Evolutionary conservation across 306 rosid species (phyloP).

Genomic region (Prosopis cineraria): DNA sequence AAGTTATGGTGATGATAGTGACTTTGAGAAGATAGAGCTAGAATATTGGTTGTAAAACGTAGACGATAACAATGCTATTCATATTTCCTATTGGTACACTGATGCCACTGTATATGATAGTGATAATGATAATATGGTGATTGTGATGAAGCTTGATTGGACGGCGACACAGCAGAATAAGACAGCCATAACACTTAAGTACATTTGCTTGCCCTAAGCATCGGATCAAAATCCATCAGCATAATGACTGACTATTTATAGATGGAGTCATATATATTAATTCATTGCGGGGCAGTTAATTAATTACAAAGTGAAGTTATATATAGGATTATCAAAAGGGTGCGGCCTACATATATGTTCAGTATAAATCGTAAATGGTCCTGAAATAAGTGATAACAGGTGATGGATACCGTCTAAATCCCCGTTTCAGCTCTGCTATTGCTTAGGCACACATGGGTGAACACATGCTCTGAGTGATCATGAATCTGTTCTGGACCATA

Average conservation of each 20-base stretch:
- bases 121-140: slow-evolving; percentile 37
- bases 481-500: slow-evolving; percentile 45
- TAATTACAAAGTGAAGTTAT: neutral
- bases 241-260: neutral
- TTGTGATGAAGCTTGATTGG: slow-evolving; percentile 36
- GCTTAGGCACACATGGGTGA: slow-evolving; percentile 41
- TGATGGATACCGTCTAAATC: slow-evolving; percentile 37
- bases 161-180: slow-evolving; percentile 25
- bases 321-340: neutral
- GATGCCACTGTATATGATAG: neutral
- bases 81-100: neutral
- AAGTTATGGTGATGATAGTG: neutral
- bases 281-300: neutral
- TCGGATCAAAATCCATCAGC: neutral
- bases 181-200: slow-evolving; percentile 29
- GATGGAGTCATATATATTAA: neutral
- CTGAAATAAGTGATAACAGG: slow-evolving; percentile 55
- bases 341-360: slow-evolving; percentile 3
- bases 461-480: slow-evolving; percentile 34
- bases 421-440: slow-evolving; percentile 34
- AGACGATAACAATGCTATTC: neutral
- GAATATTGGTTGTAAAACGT: neutral
- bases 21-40: neutral
- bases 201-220: neutral
- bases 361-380: slow-evolving; percentile 48